Evolutionary conservation across 768 basidiomycete species (phyloP), one percentile per base, ranked within the genome.

Genomic region (Suillus luteus): DNA sequence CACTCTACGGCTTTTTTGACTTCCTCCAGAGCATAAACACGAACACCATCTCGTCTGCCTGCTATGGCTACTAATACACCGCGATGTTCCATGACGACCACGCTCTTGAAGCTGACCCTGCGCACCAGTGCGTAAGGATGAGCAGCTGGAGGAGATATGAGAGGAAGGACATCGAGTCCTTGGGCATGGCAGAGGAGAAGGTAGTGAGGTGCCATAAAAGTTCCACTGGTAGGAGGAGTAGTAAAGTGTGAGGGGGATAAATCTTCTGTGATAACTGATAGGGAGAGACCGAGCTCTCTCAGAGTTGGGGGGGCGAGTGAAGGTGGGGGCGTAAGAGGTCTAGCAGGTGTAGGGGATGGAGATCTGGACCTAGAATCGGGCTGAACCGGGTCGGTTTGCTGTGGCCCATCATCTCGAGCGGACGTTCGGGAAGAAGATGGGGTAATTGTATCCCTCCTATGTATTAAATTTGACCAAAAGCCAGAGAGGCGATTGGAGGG

Each of bases 81-180:
- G 37, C 93, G 89, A 70, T 94, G 91, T 69, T 95, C 93, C 93
- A 95, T 95, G 15, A 95, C 89, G 1, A 95, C 90, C n/a, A 95
- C 88, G 62, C 84, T 87, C 71, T 93, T 94, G 76, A 95, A 95
- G 41, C 84, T 82, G 59, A 93, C 91, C 61, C 92, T 83, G 24
- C 93, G 86, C 27, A 95, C 88, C 33, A 95, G 82, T 11, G 93
- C 87, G 74, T 93, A 94, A 15, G 93, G 91, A 67, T 89, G 88
- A 8, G 82, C 81, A 15, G 86, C 81, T 2, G 92, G 93, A 0
- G 93, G 92, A 0, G 89, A 87, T 12, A 83, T 73, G 35, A 95
- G 79, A 2, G 93, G 91, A n/a, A 95, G 79, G 2, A 95, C 91
- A 73, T 95, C 93, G 40, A 95, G 78, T 48, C 93, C 93, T 75